Evolutionary conservation across 345 rosid genomes (phyloP).

Genomic region (Gossypium rotundifolium): DNA sequence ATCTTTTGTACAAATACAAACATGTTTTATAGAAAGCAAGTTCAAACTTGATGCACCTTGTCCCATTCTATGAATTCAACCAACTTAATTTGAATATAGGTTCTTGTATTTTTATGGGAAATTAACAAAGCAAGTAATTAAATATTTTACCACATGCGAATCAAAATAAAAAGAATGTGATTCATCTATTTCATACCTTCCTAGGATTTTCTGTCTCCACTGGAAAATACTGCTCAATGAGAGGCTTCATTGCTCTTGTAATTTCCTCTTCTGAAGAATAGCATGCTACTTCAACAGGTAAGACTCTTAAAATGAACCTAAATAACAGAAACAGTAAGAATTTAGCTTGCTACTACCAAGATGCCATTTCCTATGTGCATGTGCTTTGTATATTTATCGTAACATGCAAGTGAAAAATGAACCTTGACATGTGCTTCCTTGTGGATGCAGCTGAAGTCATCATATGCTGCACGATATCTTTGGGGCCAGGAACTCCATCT

Average conservation of each 20-base stretch:
- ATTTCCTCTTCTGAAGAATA: slow-evolving; percentile 96
- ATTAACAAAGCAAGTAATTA: background rate
- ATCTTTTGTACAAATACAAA: background rate
- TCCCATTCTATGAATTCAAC: background rate
- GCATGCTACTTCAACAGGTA: slow-evolving; percentile 88
- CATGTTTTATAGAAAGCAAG: background rate
- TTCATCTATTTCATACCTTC: slow-evolving; percentile 37
- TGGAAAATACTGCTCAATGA: slow-evolving; percentile 71
- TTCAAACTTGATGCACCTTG: background rate
- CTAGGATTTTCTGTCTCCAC: slow-evolving; percentile 54
- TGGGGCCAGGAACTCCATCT: slow-evolving; percentile 80
- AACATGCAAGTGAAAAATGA: slow-evolving; percentile 4
- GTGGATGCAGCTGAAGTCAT: slow-evolving; percentile 82
- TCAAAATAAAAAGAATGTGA: background rate
- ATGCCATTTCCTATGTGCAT: background rate
- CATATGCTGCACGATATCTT: slow-evolving; percentile 75
- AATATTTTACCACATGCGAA: background rate
- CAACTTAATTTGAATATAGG: background rate
- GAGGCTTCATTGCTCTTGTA: slow-evolving; percentile 66
- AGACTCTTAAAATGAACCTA: slow-evolving; percentile 83
- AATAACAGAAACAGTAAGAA: background rate
- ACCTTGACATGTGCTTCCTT: slow-evolving; percentile 94
- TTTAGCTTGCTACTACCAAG: slow-evolving; percentile 4
- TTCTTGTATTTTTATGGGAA: background rate
- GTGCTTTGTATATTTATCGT: background rate